Conservation (phyloP, 139 green algal genomes). For the Closterium sp. region DNA sequence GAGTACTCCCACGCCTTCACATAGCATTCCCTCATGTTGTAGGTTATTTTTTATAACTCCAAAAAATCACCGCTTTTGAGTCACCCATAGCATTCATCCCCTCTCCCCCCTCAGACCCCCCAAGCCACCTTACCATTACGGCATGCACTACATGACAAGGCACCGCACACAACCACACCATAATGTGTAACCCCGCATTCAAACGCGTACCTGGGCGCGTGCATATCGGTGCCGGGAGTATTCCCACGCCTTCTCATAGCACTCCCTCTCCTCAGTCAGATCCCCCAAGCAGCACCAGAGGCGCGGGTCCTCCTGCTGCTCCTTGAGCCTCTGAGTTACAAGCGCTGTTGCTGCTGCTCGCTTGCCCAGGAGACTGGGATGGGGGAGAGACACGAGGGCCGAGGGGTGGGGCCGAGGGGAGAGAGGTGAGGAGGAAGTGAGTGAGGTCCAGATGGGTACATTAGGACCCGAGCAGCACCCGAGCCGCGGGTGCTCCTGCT, state of each 20-base stretch:
- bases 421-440: background rate
- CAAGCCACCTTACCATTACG: too few species aligned
- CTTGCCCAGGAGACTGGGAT: constrained; percentile 74
- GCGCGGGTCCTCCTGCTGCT: constrained; percentile 67
- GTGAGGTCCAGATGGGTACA: background rate
- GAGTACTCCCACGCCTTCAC: constrained; percentile 74
- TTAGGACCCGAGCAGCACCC: background rate
- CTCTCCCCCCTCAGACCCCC: too few species aligned
- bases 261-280: constrained; percentile 65
- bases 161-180: background rate
- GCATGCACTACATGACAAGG: too few species aligned
- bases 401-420: too few species aligned
- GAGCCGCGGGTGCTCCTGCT: background rate
- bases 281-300: constrained; percentile 87
- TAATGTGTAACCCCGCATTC: too few species aligned
- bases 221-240: constrained; percentile 54
- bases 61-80: too few species aligned
- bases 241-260: constrained; percentile 79
- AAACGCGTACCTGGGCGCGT: constrained; percentile 64
- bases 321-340: constrained; percentile 67
- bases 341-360: constrained; percentile 65
- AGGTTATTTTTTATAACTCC: too few species aligned
- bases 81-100: too few species aligned
- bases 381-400: too few species aligned
- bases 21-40: constrained; percentile 68